Evolutionary conservation across 768 basidiomycete genomes (phyloP), one percentile per base, ranked within the genome.

Genomic region (Tylopilus sp.): DNA sequence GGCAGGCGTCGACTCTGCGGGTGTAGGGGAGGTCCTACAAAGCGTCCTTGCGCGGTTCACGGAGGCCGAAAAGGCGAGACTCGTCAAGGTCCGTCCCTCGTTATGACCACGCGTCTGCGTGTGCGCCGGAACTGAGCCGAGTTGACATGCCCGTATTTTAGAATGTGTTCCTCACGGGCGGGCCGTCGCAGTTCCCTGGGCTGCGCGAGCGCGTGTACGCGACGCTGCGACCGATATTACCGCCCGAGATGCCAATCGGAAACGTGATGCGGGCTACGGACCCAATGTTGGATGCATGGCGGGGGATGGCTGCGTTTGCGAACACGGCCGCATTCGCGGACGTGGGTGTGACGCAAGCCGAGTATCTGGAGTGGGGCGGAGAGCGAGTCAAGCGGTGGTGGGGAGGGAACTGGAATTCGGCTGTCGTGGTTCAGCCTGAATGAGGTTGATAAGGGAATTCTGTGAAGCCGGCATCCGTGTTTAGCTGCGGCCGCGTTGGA

Each of bases 1-100:
- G 82, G 95, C 91, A 2, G 95, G 97, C 2, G 77, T 95, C 17
- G 97, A 98, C 67, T 91, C 86, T 12, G 95, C 97, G 0, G 97
- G 97, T 0, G 70, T 99, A 9, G 88, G 86, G n/a, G 97, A 99
- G 69, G 83, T 98, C 3, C 71, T 94, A 17, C 92, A 91, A 60
- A 88, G 82, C 63, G 79, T 98, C 41, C 76, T 99, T 46, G 76
- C 80, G 40, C 73, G 85, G 46, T 92, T 93, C 71, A 69, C 77
- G 4, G 78, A 81, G 21, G 70, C 71, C 3, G 88, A 94, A 46
- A 85, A 89, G 63, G 75, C 71, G 21, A 74, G 82, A 43, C 75
- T 98, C 38, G 89, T 88, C 57, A 81, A 87, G 73, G 95, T 94
- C 40, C 53, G 76, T 36, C 55, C 35, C 6, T 2, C 20, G 13